phyloP scores from a whole-genome alignment of 2,329 filamentous ascomycete genomes.

The Sporothrix mexicana region DNA sequence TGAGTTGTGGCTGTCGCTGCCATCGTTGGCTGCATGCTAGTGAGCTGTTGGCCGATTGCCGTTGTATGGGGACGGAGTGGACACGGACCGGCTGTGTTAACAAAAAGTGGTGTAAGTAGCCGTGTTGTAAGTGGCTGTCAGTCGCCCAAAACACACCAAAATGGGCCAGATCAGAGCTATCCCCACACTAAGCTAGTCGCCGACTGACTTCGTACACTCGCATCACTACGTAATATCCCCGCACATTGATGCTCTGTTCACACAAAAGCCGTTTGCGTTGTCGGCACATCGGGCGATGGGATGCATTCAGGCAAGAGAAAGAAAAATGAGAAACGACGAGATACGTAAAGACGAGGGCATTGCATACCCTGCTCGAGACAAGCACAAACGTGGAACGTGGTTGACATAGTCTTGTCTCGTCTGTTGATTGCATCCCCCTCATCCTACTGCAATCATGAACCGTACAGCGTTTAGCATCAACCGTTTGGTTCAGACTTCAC shows the following conservation, averaged over 20 bases:
- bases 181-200: background rate
- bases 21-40: too few species aligned
- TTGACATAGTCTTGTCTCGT: background rate
- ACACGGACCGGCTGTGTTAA: background rate
- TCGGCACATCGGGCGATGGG: background rate
- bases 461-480: background rate
- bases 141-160: background rate
- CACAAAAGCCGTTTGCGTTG: too few species aligned
- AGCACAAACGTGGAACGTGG: too few species aligned
- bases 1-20: background rate
- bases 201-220: background rate
- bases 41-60: background rate
- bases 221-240: slow-evolving; percentile 1
- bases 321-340: too few species aligned
- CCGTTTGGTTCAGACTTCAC: background rate
- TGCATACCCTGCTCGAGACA: background rate
- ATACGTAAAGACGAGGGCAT: background rate
- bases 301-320: background rate
- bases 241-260: background rate
- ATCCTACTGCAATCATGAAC: background rate
- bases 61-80: background rate
- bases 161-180: too few species aligned
- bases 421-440: background rate
- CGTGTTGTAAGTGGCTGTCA: too few species aligned
- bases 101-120: background rate